These are phyloP conservation scores for Afroboletus lepidellus DNA, from an alignment of 1,284 basidiomycete genomes.

Conservation along the genomic window DNA sequence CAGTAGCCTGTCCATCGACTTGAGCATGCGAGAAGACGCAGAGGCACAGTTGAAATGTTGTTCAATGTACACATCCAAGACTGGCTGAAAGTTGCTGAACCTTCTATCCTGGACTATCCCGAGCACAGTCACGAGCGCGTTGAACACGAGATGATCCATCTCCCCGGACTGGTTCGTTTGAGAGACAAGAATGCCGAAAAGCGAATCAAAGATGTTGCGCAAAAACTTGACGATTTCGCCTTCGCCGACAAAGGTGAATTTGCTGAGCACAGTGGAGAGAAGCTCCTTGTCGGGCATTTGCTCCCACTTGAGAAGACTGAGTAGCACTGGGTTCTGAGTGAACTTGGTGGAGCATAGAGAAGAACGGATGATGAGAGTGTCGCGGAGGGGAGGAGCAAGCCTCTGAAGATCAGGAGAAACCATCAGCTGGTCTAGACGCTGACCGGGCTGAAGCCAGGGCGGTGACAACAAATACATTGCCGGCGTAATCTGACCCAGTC, in stretches of 20 bases:
- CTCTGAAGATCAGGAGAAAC: slow-evolving; percentile 66
- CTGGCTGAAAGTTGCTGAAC: slow-evolving; percentile 94
- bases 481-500: slow-evolving; percentile 53
- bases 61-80: slow-evolving; percentile 91
- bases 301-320: slow-evolving; percentile 87
- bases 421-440: slow-evolving; percentile 56
- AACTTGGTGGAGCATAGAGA: slow-evolving; percentile 92
- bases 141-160: slow-evolving; percentile 87
- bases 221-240: slow-evolving; percentile 95
- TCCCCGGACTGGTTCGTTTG: slow-evolving; percentile 72
- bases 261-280: slow-evolving; percentile 73
- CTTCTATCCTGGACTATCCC: slow-evolving; percentile 90
- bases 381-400: slow-evolving; percentile 67
- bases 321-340: slow-evolving; percentile 88
- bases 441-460: slow-evolving; percentile 53
- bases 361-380: slow-evolving; percentile 81
- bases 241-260: slow-evolving; percentile 91
- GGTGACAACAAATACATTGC: slow-evolving; percentile 73
- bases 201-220: slow-evolving; percentile 87
- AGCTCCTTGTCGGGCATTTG: slow-evolving; percentile 61
- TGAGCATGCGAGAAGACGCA: slow-evolving; percentile 80
- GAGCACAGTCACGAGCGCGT: slow-evolving; percentile 86
- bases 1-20: slow-evolving; percentile 84
- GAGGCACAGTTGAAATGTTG: slow-evolving; percentile 81
- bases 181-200: slow-evolving; percentile 88